These are phyloP conservation scores for Penicillium hesseltinei DNA, from an alignment of 2,329 filamentous ascomycete genomes.

Conservation along the genomic window DNA sequence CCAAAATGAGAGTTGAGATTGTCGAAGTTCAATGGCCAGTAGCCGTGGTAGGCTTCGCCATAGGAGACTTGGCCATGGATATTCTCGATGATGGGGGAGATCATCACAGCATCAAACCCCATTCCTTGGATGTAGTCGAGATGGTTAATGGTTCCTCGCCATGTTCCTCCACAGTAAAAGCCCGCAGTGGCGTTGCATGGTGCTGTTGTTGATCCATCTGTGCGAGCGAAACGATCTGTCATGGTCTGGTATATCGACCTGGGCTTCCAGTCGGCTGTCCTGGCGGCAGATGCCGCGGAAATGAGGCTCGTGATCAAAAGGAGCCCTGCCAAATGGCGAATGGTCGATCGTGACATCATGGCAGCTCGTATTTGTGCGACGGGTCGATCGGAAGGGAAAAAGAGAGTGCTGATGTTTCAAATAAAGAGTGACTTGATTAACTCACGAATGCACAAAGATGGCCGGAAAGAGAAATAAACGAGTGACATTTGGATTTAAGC, in stretches of 20 bases:
- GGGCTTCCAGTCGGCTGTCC: conserved; percentile 37
- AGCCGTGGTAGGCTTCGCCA: conserved; percentile 51
- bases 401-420: not conserved
- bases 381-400: not conserved
- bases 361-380: not conserved
- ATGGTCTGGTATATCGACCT: conserved; percentile 49
- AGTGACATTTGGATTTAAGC: conserved; percentile 4
- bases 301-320: conserved; percentile 7
- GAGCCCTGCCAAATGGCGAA: conserved; percentile 1
- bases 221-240: conserved; percentile 48
- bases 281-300: conserved; percentile 22
- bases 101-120: conserved; percentile 51
- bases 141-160: conserved; percentile 48
- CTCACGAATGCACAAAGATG: not conserved
- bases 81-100: conserved; percentile 45
- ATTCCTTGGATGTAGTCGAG: conserved; percentile 53
- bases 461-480: not conserved
- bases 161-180: conserved; percentile 53
- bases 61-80: conserved; percentile 39
- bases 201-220: conserved; percentile 37
- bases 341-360: conserved; percentile 10
- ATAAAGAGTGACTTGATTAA: not conserved
- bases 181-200: conserved; percentile 32
- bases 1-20: conserved; percentile 52
- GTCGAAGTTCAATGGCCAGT: conserved; percentile 51